Conservation (phyloP, 129 eudicot genomes). For the Glebionis coronaria region DNA sequence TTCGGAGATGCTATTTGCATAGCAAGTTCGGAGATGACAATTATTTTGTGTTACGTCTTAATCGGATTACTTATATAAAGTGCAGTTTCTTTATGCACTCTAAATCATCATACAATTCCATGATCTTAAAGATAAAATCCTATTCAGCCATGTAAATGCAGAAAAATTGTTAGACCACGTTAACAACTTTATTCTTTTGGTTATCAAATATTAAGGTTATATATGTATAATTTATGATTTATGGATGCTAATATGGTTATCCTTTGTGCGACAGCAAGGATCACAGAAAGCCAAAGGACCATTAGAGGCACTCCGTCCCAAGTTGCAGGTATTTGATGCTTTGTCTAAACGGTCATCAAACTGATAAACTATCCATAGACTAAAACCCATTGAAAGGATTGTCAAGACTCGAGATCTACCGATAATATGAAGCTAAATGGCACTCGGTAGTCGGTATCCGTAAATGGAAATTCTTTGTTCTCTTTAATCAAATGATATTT, state of each 20-base stretch:
- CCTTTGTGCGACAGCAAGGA: conserved; percentile 49
- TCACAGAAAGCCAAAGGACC: conserved; percentile 80
- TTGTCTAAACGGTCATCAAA: neutral
- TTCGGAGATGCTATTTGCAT: too few species aligned
- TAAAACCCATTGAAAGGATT: neutral
- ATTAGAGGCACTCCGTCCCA: conserved; percentile 90
- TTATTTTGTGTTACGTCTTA: too few species aligned
- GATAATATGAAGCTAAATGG: too few species aligned
- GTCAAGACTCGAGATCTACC: neutral
- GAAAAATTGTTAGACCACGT: neutral
- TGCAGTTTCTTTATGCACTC: neutral
- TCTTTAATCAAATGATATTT: too few species aligned
- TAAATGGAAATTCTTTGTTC: too few species aligned
- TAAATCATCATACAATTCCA: neutral
- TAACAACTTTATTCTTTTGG: neutral
- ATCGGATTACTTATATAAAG: too few species aligned
- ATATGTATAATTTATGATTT: neutral
- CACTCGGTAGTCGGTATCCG: too few species aligned
- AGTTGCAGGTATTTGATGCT: conserved; percentile 56
- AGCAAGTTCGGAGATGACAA: too few species aligned
- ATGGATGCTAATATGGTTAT: conserved; percentile 9
- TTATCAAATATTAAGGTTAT: neutral
- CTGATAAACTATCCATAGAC: neutral
- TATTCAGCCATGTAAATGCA: neutral
- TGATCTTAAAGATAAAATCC: neutral